Base-by-base conservation (phyloP, 1,284 basidiomycete species). In the Ustilago nuda region DNA sequence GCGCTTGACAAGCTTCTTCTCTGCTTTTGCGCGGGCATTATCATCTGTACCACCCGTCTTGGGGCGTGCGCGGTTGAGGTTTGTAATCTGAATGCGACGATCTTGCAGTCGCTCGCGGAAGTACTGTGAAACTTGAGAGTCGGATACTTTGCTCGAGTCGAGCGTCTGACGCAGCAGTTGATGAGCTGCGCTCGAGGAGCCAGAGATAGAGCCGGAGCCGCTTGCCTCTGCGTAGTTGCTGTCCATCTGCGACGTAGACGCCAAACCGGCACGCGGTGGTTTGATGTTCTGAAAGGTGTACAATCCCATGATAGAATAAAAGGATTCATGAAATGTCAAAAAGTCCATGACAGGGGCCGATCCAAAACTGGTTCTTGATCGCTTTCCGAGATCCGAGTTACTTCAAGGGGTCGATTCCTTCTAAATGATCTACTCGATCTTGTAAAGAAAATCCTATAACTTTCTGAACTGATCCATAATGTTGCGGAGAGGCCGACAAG, bases 71-170 rank as follows among this genome's bases (percentile, higher is more conserved):
- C 76, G 66, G 45, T 78, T 73, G 46, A 74, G 76, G 23, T 78
- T 78, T 53, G 61, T 66, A 48, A 78, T 72, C 50, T 78, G 76
- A 43, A 78, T 68, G 36, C 76, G 64, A 37, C 71, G 69, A n/a
- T 72, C 76, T n/a, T 76, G 70, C 46, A 78, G 43, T 30, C 76
- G 56, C 33, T 72, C 66, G 4, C 58, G 62, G 19, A 66, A 72
- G 63, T 72, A 76, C 43, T 71, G 68, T 23, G 68, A 48, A 0
- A 71, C 73, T 39, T 76, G 64, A 4, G 55, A 17, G 19, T 76
- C 61, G 4, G 73, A 71, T 13, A 64, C 51, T 35, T 57, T 61
- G 37, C 50, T 36, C 5, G 61, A 35, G 41, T 67, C 51, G 32
- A 76, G 45, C 11, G 55, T 61, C 5, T 56, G 52, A 19, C 68